Conservation (phyloP, 108 stramenopile species). For the Chaetoceros tenuissimus region DNA sequence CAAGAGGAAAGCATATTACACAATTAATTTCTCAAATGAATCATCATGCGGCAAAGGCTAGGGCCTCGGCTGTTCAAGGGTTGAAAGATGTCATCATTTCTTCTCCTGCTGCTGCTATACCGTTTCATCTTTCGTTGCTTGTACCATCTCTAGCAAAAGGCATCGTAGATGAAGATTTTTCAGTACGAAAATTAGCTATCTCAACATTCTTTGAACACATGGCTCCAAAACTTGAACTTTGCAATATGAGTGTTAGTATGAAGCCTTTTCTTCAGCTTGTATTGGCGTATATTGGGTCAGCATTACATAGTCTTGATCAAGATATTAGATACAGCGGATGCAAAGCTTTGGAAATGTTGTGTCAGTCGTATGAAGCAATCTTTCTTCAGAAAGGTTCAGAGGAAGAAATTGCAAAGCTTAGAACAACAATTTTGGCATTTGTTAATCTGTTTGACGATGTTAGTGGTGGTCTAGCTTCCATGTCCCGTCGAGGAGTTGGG, state of each 20-base stretch:
- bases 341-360: conserved; percentile 33
- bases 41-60: conserved; percentile 59
- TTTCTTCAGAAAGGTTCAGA: neutral
- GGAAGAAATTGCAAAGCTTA: neutral
- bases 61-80: conserved; percentile 58
- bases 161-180: conserved; percentile 60
- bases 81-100: conserved; percentile 43
- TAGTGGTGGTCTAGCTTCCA: neutral
- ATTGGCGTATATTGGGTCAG: conserved; percentile 55
- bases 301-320: conserved; percentile 70
- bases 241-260: conserved; percentile 13
- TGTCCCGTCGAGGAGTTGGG: neutral
- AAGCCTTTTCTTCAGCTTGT: conserved; percentile 55
- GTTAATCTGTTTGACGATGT: neutral
- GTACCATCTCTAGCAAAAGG: conserved; percentile 27
- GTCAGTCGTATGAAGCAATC: conserved; percentile 5
- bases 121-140: conserved; percentile 41
- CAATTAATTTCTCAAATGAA: conserved; percentile 37
- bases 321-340: conserved; percentile 49
- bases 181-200: conserved; percentile 46
- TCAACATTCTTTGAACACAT: conserved; percentile 38
- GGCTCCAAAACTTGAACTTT: neutral
- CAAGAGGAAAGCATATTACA: conserved; percentile 48
- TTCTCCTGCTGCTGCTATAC: conserved; percentile 24
- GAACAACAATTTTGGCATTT: neutral